A percentile compares a stretch with the other conserved stretches of the same genome.
These are phyloP conservation scores for Colletotrichum phormii DNA, from an alignment of 2,329 filamentous ascomycete species.

Conservation along the genomic window DNA sequence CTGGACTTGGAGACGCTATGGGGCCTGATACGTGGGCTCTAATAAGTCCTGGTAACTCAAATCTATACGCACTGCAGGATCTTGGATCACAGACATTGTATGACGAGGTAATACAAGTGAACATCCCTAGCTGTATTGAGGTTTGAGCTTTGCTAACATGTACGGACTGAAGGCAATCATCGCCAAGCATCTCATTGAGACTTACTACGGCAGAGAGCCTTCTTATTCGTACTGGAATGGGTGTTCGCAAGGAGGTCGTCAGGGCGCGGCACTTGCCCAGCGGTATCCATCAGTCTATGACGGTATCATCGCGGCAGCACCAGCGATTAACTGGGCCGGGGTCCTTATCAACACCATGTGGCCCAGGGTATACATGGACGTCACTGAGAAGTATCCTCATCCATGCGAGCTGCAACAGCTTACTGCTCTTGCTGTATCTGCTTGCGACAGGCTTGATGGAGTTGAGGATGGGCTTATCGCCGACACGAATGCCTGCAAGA, in stretches of 20 bases:
- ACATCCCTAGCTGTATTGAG: too few species aligned
- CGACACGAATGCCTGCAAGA: slow-evolving; percentile 17
- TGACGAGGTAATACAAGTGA: neutral
- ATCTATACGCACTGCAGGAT: slow-evolving; percentile 11
- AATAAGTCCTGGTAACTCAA: slow-evolving; percentile 20
- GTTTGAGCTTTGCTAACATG: neutral
- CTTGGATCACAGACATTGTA: slow-evolving; percentile 3
- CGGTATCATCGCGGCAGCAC: slow-evolving; percentile 62
- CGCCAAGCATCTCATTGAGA: slow-evolving; percentile 59
- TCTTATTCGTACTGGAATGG: slow-evolving; percentile 66
- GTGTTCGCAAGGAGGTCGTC: slow-evolving; percentile 70
- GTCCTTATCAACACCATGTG: slow-evolving; percentile 18
- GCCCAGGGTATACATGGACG: slow-evolving; percentile 5
- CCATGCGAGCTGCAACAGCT: slow-evolving; percentile 44
- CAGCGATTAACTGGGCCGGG: slow-evolving; percentile 44
- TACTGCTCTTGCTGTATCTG: slow-evolving; percentile 47
- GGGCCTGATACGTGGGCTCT: slow-evolving; percentile 37
- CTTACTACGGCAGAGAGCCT: slow-evolving; percentile 55
- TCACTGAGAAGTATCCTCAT: slow-evolving; percentile 8
- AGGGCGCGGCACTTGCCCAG: slow-evolving; percentile 66
- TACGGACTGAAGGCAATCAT: slow-evolving; percentile 47
- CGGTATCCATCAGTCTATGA: slow-evolving; percentile 68
- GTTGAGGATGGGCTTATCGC: slow-evolving; percentile 40
- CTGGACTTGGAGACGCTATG: slow-evolving; percentile 27
- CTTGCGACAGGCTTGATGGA: slow-evolving; percentile 41